Conservation (phyloP, 148 eudicot genomes). For the Chenopodium formosanum region DNA sequence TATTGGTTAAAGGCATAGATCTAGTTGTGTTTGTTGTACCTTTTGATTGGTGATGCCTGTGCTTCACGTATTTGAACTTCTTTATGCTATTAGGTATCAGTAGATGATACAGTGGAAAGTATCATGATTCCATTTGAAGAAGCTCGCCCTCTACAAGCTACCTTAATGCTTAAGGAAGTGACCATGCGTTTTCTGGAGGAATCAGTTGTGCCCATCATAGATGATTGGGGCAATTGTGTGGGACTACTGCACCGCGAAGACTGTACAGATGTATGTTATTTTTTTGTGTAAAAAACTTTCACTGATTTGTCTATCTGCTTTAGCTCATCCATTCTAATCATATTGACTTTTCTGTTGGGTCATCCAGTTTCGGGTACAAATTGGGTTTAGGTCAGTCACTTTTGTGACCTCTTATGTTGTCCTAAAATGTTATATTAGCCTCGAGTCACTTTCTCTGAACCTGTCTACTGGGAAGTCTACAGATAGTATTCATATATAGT, state of each 20-base stretch:
- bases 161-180: conserved; percentile 42
- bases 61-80: background rate
- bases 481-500: background rate
- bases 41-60: background rate
- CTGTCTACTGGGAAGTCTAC: background rate
- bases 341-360: background rate
- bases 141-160: conserved; percentile 51
- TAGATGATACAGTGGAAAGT: conserved; percentile 49
- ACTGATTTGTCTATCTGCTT: background rate
- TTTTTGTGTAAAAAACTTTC: conserved; percentile 11
- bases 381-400: background rate
- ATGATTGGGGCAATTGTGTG: conserved; percentile 71
- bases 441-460: background rate
- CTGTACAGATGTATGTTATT: conserved; percentile 48
- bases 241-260: conserved; percentile 63
- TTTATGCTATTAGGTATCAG: conserved; percentile 40
- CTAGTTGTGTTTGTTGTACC: background rate
- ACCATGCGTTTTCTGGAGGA: conserved; percentile 48
- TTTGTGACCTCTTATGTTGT: background rate
- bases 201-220: conserved; percentile 52
- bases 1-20: background rate
- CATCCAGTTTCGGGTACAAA: background rate
- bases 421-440: background rate
- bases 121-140: conserved; percentile 66
- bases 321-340: background rate